phyloP scores from a whole-genome alignment of 441 rosid species.

The Sinapis alba region DNA sequence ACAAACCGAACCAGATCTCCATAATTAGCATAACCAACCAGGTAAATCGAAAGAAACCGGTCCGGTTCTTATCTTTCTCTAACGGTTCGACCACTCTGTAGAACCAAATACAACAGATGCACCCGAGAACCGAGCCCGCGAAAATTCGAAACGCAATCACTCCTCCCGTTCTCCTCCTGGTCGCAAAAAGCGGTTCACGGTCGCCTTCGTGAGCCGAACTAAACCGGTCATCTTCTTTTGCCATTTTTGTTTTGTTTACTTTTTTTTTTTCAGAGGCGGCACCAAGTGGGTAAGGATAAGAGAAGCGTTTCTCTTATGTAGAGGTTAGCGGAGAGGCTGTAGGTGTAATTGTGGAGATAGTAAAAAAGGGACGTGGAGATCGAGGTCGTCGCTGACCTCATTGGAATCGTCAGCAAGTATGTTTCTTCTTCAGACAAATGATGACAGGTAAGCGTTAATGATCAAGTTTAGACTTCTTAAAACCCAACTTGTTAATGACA shows the following conservation, averaged over 20 bases:
- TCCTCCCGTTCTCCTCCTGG: background rate
- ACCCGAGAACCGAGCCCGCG: no score
- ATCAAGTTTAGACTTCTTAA: background rate
- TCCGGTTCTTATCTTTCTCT: no score
- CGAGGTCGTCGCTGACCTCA: slow-evolving; percentile 21
- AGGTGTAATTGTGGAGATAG: background rate
- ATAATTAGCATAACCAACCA: no score
- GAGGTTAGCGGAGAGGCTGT: background rate
- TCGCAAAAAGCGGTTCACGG: background rate
- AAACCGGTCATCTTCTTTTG: no score
- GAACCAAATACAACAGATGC: no score
- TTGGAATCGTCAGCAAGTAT: slow-evolving; percentile 17
- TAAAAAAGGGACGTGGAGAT: background rate
- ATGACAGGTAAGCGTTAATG: background rate
- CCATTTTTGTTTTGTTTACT: background rate
- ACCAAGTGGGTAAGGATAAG: background rate
- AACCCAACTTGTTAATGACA: background rate
- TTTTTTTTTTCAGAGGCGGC: background rate
- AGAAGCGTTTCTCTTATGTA: slow-evolving; percentile 1
- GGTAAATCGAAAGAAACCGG: no score
- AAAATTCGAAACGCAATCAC: no score
- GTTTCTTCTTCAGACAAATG: background rate
- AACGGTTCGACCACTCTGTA: no score
- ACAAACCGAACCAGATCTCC: background rate
- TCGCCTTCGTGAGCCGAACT: no score